Evolutionary conservation across 345 rosid genomes (phyloP).

Genomic region (Orychophragmus violaceus): DNA sequence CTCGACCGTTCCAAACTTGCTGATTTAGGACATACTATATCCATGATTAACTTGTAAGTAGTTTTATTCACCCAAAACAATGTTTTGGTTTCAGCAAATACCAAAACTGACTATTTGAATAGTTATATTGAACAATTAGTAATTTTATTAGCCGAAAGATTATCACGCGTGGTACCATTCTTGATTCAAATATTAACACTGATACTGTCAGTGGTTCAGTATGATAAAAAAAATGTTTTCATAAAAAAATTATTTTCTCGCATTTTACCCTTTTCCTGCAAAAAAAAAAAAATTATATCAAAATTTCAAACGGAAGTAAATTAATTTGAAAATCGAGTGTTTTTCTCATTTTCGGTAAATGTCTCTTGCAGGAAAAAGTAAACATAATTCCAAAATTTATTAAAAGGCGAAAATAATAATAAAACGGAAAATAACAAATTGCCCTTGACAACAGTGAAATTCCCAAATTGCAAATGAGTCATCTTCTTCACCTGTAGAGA

Average conservation of each 20-base stretch:
- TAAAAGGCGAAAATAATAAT: not conserved
- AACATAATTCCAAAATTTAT: not conserved
- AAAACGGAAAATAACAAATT: constrained; percentile 22
- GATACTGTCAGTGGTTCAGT: not conserved
- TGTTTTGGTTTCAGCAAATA: constrained; percentile 1
- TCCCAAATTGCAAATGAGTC: constrained; percentile 28
- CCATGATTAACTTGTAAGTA: not conserved
- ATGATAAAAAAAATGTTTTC: not conserved
- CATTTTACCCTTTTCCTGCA: not conserved
- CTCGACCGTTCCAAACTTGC: too few relatives aligned
- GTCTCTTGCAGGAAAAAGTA: not conserved
- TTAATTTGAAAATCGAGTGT: not conserved
- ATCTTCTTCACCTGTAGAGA: constrained; percentile 29
- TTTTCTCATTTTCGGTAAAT: not conserved
- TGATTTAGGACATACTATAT: constrained; percentile 2
- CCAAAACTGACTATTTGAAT: not conserved
- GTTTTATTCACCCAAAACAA: not conserved
- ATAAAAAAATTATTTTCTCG: not conserved
- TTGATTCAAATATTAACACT: not conserved
- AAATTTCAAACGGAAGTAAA: not conserved
- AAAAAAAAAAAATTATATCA: not conserved
- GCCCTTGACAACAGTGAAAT: constrained; percentile 11
- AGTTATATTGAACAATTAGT: not conserved
- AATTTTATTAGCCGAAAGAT: constrained; percentile 12
- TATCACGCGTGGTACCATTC: constrained; percentile 14